These are phyloP conservation scores for Comarum palustre DNA, from an alignment of 306 rosid genomes.

Conservation along the genomic window DNA sequence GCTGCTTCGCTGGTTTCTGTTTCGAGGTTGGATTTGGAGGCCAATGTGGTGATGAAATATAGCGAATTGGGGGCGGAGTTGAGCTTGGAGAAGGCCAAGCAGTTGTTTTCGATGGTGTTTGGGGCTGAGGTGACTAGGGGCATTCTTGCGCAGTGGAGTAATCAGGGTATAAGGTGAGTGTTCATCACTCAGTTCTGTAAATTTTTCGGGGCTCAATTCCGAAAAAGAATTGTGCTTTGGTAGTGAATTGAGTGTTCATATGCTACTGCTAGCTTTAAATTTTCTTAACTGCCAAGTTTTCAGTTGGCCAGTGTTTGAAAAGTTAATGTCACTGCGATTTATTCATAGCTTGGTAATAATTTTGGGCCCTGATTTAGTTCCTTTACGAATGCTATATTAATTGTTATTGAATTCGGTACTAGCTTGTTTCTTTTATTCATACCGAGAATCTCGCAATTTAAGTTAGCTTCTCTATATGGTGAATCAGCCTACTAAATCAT, in stretches of 20 bases:
- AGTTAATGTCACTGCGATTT: neutral
- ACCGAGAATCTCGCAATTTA: neutral
- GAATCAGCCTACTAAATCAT: neutral
- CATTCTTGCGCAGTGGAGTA: constrained; percentile 89
- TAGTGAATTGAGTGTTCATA: neutral
- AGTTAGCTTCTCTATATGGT: neutral
- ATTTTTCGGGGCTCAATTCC: neutral
- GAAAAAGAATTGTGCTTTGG: neutral
- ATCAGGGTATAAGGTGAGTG: constrained; percentile 89
- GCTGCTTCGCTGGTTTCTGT: neutral
- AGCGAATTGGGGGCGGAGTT: constrained; percentile 40
- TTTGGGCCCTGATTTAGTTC: neutral
- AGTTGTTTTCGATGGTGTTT: constrained; percentile 76
- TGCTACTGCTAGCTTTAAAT: neutral
- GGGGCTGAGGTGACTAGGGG: constrained; percentile 74
- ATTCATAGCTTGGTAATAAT: neutral
- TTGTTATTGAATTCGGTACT: neutral
- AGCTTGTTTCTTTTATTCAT: neutral
- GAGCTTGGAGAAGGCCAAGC: constrained; percentile 54
- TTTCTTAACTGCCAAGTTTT: neutral
- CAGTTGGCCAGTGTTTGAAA: neutral
- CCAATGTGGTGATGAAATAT: constrained; percentile 38
- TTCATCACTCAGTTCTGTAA: neutral
- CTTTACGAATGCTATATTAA: neutral
- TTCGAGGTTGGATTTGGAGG: constrained; percentile 21